Conservation (phyloP, 2,329 filamentous ascomycete species). For the Cercospora sp. region DNA sequence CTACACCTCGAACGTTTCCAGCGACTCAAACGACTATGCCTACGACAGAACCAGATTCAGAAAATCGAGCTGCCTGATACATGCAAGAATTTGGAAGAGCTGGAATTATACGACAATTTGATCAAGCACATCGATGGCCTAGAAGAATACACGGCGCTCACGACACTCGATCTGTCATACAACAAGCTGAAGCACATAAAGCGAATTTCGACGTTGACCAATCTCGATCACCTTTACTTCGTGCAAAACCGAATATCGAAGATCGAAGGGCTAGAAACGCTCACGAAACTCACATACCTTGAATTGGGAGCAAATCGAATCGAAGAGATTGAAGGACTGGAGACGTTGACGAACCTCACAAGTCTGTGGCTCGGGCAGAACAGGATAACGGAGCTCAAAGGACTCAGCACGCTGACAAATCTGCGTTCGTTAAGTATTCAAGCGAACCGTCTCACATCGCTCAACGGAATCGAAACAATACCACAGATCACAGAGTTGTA, state of each 20-base stretch:
- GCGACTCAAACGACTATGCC: constrained; percentile 69
- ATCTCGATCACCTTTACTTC: constrained; percentile 82
- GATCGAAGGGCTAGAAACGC: constrained; percentile 79
- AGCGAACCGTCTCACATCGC: constrained; percentile 82
- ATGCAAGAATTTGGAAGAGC: constrained; percentile 68
- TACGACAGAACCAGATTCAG: constrained; percentile 88
- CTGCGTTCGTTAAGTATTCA: constrained; percentile 90
- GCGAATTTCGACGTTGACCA: constrained; percentile 72
- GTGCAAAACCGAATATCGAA: constrained; percentile 90
- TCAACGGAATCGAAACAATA: constrained; percentile 73
- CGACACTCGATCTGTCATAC: constrained; percentile 85
- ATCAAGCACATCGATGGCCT: constrained; percentile 84
- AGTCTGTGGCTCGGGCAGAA: constrained; percentile 96
- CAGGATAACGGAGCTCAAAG: constrained; percentile 82
- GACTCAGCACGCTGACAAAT: constrained; percentile 72
- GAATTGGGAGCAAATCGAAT: constrained; percentile 93
- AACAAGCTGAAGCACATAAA: constrained; percentile 99
- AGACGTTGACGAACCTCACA: constrained; percentile 73
- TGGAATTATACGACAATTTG: constrained; percentile 96
- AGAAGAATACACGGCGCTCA: constrained; percentile 73
- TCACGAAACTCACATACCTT: constrained; percentile 75
- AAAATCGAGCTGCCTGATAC: constrained; percentile 71
- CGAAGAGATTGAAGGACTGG: constrained; percentile 81
- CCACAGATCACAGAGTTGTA: constrained; percentile 87
- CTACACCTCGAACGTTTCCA: constrained; percentile 82